Evolutionary conservation across 163 green algal species (phyloP).

Genomic region (Prototheca wickerhamii): DNA sequence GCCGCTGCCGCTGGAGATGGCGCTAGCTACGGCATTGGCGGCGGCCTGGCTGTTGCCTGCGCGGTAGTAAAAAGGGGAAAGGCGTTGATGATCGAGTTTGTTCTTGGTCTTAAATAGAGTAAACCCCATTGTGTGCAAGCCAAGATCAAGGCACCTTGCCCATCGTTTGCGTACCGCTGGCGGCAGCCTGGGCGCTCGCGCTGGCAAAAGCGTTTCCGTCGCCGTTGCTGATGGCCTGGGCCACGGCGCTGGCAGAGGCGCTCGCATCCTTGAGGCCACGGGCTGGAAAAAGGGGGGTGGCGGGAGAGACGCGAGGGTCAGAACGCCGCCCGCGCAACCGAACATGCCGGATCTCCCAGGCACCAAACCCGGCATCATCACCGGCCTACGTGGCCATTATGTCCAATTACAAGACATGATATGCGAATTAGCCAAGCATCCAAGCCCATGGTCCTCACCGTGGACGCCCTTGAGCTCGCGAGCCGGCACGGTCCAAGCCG

Average conservation of each 20-base stretch:
- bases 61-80: neutral
- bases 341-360: neutral
- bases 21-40: slow-evolving; percentile 1
- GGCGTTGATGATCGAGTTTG: neutral
- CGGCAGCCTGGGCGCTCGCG: neutral
- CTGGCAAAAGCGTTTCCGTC: neutral
- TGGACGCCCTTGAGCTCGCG: neutral
- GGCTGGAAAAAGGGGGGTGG: neutral
- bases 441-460: neutral
- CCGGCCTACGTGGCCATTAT: neutral
- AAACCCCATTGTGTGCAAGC: neutral
- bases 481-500: neutral
- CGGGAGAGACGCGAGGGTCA: neutral
- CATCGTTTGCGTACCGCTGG: neutral
- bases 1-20: neutral
- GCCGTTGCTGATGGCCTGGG: neutral
- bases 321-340: neutral
- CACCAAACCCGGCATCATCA: neutral
- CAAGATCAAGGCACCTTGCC: neutral
- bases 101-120: neutral
- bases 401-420: neutral
- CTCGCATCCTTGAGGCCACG: no score
- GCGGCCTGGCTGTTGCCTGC: slow-evolving; percentile 7
- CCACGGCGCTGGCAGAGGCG: neutral
- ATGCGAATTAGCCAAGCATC: no score